A percentile compares a stretch with the other conserved stretches of the same genome.
These are phyloP conservation scores for Leccinum truebloodii DNA, from an alignment of 768 basidiomycete genomes.

Conservation along the genomic window DNA sequence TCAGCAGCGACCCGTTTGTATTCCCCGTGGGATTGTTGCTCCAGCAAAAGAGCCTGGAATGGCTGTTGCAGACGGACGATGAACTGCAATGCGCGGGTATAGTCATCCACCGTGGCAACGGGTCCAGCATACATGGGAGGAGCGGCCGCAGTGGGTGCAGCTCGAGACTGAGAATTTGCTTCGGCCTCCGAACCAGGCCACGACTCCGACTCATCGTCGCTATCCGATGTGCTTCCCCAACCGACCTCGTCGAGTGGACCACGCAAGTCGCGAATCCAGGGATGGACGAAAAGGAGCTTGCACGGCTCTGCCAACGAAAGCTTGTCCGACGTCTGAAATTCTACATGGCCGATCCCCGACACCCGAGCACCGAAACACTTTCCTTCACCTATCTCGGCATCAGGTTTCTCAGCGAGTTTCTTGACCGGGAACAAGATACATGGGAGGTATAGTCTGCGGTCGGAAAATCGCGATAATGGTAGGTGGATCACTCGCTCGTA, in stretches of 20 bases:
- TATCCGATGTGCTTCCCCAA: neutral
- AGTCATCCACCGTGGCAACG: neutral
- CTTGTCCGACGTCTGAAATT: slow-evolving; percentile 4
- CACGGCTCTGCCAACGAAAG: neutral
- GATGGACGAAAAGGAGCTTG: slow-evolving; percentile 7
- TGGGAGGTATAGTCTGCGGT: too few species aligned
- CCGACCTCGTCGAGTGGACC: neutral
- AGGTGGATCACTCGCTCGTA: too few species aligned
- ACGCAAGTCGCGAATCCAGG: slow-evolving; percentile 14
- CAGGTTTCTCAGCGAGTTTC: too few species aligned
- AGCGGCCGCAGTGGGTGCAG: neutral
- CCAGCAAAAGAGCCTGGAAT: too few species aligned
- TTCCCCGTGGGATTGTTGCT: too few species aligned
- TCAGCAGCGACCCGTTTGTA: too few species aligned
- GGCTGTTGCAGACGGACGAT: neutral
- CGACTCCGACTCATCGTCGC: neutral
- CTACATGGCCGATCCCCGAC: neutral
- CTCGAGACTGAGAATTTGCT: neutral
- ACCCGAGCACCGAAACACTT: too few species aligned
- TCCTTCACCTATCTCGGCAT: too few species aligned
- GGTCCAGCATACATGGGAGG: neutral
- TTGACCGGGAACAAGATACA: too few species aligned
- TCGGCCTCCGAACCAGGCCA: neutral
- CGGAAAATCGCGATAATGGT: too few species aligned
- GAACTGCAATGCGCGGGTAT: slow-evolving; percentile 8